Evolutionary conservation across 768 basidiomycete species (phyloP), one percentile per base, ranked within the genome.

Genomic region (Lentinula edodes): DNA sequence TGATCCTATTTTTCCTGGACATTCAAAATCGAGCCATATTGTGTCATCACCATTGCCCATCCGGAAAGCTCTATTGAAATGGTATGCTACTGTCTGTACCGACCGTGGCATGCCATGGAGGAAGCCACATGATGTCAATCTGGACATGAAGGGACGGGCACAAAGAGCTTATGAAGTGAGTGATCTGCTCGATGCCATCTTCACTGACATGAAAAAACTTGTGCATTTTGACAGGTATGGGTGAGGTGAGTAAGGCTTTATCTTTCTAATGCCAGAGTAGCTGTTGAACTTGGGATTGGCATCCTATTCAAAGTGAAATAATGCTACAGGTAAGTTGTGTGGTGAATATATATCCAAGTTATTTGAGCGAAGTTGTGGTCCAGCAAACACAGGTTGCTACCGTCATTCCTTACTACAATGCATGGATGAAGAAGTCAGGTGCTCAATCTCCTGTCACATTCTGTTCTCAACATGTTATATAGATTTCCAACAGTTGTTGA

Each of bases 311-410:
- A 56, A 56, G 55, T 23, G 55, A 56, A 43, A 23, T 56, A 1
- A 56, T 56, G 55, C 41, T 56, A 8, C 55, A 56, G 23, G 55
- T 56, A 32, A 41, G 41, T 38, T 32, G 18, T n/a, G 16, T 18
- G 39, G n/a, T 20, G 41, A 41, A 12, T 16, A 6, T 34, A 5
- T 34, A 23, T 39, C 16, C 7, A 23, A 8, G 2, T 55, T 28
- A 13, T 54, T 5, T n/a, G 7, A 56, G 23, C 18, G 13, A 18
- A 8, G 18, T 23, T n/a, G 28, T 18, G 38, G 15, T 95, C 2
- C 95, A 98, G 72, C 95, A 98, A 73, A 98, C 95, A 0, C 94
- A 96, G 71, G 95, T 97, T 38, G 81, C 75, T 5, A 94, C 93
- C 1, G 94, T 96, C n/a, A 93, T 95, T 66, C 91, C 91, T 1